A percentile compares a stretch with the other conserved stretches of the same genome.
These are phyloP conservation scores for Alternaria postmessia DNA, from an alignment of 2,329 filamentous ascomycete genomes.

Conservation along the genomic window DNA sequence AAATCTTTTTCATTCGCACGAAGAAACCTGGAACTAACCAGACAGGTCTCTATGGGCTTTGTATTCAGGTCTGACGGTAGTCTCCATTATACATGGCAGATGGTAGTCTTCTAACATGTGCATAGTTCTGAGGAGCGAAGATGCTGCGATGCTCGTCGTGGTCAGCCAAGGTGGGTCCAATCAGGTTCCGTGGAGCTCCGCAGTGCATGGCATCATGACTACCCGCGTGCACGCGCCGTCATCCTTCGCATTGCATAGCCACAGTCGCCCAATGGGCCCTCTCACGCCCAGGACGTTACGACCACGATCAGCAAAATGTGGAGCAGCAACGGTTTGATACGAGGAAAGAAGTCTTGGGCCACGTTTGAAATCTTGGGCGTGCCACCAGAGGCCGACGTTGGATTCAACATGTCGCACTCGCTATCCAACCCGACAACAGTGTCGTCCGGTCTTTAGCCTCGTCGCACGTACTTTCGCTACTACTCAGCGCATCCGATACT, in stretches of 20 bases:
- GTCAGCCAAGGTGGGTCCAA: background rate
- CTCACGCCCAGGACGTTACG: slow-evolving; percentile 9
- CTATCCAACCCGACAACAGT: background rate
- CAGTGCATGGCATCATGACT: background rate
- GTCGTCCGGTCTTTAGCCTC: background rate
- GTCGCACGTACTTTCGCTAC: background rate
- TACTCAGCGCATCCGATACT: slow-evolving; percentile 1
- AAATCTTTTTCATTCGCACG: too few relatives aligned
- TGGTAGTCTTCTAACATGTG: background rate
- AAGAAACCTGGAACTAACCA: too few relatives aligned
- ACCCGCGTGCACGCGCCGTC: background rate
- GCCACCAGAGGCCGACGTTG: slow-evolving; percentile 5
- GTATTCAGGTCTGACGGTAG: too few relatives aligned
- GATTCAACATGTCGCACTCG: background rate
- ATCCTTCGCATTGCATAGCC: slow-evolving; percentile 11
- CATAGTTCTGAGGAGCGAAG: background rate
- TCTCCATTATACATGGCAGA: too few relatives aligned
- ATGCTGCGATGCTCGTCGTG: background rate
- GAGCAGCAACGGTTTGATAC: slow-evolving; percentile 21
- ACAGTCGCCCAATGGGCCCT: slow-evolving; percentile 4
- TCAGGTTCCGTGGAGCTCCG: background rate
- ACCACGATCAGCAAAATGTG: slow-evolving; percentile 19
- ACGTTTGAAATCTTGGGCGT: slow-evolving; percentile 6
- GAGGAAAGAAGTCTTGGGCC: slow-evolving; percentile 16
- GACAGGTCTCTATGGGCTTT: too few relatives aligned